Evolutionary conservation across 2,329 filamentous ascomycete species (phyloP).

Genomic region (Metarhizium album): DNA sequence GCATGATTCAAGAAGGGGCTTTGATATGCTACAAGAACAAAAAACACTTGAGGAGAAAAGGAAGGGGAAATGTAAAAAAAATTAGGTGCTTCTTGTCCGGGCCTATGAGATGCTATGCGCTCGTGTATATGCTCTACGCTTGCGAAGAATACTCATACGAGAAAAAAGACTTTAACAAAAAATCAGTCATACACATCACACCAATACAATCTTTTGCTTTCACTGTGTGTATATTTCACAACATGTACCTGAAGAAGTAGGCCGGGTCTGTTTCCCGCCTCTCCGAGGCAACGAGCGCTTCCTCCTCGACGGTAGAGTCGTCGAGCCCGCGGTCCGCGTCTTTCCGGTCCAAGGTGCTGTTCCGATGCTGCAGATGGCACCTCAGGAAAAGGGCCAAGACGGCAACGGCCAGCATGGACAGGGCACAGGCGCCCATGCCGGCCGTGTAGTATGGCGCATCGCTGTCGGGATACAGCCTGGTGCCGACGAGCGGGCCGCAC

Average conservation of each 20-base stretch:
- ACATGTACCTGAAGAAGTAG: constrained; percentile 34
- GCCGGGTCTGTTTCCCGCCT: constrained; percentile 12
- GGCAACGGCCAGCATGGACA: constrained; percentile 52
- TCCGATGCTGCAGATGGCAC: constrained; percentile 39
- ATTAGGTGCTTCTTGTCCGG: no score
- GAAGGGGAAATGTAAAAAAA: no score
- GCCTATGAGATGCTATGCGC: no score
- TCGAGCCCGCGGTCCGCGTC: constrained; percentile 16
- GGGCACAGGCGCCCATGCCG: constrained; percentile 53
- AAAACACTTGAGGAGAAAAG: no score
- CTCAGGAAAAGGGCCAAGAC: constrained; percentile 43
- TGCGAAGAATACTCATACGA: neutral
- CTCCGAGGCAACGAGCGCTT: constrained; percentile 26
- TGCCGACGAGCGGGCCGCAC: constrained; percentile 63
- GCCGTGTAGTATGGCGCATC: constrained; percentile 51
- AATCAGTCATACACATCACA: neutral
- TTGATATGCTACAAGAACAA: no score
- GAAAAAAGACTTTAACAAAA: neutral
- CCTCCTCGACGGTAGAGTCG: constrained; percentile 24
- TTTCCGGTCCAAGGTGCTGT: constrained; percentile 31
- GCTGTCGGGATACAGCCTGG: constrained; percentile 49
- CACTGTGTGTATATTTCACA: constrained; percentile 19
- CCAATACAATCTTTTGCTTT: neutral
- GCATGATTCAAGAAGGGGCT: neutral
- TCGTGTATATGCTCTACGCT: no score